A percentile compares a stretch with the other conserved stretches of the same genome.
Conservation (phyloP, 148 eudicot genomes). For the Vaccinium myrtillus region DNA sequence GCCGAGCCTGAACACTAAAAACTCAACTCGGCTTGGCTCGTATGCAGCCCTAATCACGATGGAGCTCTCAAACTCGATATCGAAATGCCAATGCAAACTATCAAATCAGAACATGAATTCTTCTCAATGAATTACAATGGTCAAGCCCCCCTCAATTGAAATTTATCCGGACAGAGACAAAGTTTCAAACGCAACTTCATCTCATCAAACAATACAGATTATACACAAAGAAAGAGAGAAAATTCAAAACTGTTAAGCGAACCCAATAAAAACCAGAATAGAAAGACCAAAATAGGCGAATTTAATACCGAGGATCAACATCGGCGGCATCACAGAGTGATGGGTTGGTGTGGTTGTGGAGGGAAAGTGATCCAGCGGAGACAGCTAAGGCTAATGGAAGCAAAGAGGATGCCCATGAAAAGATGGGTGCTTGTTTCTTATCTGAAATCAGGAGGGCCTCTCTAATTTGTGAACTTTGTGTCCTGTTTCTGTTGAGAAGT, state of each 20-base stretch:
- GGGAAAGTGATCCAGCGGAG: constrained; percentile 49
- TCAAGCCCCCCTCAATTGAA: background rate
- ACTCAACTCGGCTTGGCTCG: too few species aligned
- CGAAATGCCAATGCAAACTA: background rate
- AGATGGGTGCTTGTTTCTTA: constrained; percentile 22
- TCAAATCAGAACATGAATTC: background rate
- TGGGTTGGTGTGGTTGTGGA: constrained; percentile 26
- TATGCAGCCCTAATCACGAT: background rate
- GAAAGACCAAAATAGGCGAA: background rate
- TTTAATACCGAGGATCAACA: constrained; percentile 34
- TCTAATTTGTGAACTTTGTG: constrained; percentile 19
- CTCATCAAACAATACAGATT: background rate
- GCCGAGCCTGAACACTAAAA: too few species aligned
- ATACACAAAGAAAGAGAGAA: background rate
- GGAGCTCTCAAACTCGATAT: background rate
- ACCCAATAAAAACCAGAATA: background rate
- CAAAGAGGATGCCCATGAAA: constrained; percentile 44
- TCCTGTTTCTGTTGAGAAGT: background rate
- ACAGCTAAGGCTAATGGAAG: constrained; percentile 45
- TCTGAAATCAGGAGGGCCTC: constrained; percentile 15
- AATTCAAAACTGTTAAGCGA: background rate
- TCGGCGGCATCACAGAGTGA: constrained; percentile 44
- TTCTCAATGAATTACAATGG: background rate
- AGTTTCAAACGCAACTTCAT: background rate
- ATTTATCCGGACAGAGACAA: background rate